A percentile compares a stretch with the other conserved stretches of the same genome.
phyloP scores from a whole-genome alignment of 2,329 filamentous ascomycete species.

The Xylariomycetidae sp. region DNA sequence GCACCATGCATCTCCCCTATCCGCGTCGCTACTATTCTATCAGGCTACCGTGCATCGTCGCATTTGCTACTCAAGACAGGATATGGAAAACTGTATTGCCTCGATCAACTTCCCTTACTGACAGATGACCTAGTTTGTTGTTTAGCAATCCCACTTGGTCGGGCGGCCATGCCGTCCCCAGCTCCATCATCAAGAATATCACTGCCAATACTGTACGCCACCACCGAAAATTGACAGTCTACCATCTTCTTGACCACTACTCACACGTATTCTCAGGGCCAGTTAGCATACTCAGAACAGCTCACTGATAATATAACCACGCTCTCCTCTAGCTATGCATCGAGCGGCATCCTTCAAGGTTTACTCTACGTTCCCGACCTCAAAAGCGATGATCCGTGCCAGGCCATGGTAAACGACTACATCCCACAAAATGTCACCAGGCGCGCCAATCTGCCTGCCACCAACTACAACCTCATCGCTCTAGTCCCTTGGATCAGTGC shows the following conservation, averaged over 20 bases:
- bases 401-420: constrained; percentile 55
- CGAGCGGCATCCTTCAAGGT: constrained; percentile 64
- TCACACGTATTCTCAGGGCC: constrained; percentile 43
- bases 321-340: constrained; percentile 63
- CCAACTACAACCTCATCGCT: constrained; percentile 71
- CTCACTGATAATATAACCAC: constrained; percentile 64
- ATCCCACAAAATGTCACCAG: constrained; percentile 74
- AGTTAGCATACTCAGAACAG: constrained; percentile 49
- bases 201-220: constrained; percentile 50
- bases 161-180: constrained; percentile 44
- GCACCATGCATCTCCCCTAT: no score
- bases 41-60: no score
- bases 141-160: constrained; percentile 56
- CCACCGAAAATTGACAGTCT: constrained; percentile 26
- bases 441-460: constrained; percentile 60
- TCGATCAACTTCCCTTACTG: no score
- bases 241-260: constrained; percentile 48
- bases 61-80: no score
- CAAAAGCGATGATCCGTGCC: constrained; percentile 53
- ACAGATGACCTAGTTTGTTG: no score
- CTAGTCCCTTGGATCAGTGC: constrained; percentile 80
- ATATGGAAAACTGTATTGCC: no score
- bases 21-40: no score
- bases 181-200: constrained; percentile 52
- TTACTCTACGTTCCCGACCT: constrained; percentile 83